Evolutionary conservation across 2,329 filamentous ascomycete genomes (phyloP), one percentile per base, ranked within the genome.

Genomic region (Phoma sp.): DNA sequence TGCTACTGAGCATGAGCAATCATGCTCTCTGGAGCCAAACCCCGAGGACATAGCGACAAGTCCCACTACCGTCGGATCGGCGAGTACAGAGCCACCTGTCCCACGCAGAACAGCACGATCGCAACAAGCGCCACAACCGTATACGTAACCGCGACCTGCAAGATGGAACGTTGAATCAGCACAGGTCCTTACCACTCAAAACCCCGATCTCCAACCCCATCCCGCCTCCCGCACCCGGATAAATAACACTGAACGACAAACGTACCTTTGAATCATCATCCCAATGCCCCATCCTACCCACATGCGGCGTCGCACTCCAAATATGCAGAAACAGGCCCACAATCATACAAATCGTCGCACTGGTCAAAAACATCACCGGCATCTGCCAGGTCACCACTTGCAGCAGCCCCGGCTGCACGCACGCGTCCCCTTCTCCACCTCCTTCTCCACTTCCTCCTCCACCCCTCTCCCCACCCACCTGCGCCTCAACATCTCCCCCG

Each of bases 341-440:
- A 37, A 75, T 64, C 73, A 76, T 75, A n/a, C 64, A 69, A 1
- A 75, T 40, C 4, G 70, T 69, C 7, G 69, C 65, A 2, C 59
- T 60, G 0, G 71, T 69, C 14, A 76, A 52, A 37, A 74, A 74
- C 59, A 72, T 67, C 2, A 72, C 71, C 0, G 70, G 67, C 60
- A 76, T 67, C 52, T 76, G 73, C 73, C 73, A 76, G 0, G 69
- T 69, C 37, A 69, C 67, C n/a, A 75, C 53, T 24, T 74, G 71
- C 2, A 66, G 35, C 23, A 59, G 54, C 24, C 64, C 65, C 4
- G 72, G 69, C 22, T 52, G 52, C 1, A 59, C 41, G 6, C 18
- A 18, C 18, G 62, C 61, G 11, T 32, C 14, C 27, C 30, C 2
- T 4, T 14, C 30, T 4, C 48, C 57, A 14, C 35, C 29, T 3